Evolutionary conservation across 202 grass and related monocot genomes (phyloP).

Genomic region (Bolboschoenoplectus hybrid): DNA sequence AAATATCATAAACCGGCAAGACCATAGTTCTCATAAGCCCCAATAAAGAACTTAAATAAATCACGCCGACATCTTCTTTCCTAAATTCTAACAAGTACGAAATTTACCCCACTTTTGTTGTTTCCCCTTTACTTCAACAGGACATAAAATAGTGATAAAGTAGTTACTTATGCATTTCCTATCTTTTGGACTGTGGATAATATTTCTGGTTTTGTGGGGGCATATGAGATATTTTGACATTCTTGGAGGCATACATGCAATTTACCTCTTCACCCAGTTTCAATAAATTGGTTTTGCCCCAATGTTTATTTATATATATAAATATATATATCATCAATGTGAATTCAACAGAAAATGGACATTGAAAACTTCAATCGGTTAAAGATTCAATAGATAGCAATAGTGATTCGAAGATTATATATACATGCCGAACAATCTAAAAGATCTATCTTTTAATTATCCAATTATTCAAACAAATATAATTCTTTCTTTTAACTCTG

Average conservation of each 20-base stretch:
- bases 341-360: slow-evolving; percentile 7
- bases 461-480: slow-evolving; percentile 1
- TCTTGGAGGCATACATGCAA: slow-evolving; percentile 14
- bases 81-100: neutral
- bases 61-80: neutral
- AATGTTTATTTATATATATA: neutral
- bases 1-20: neutral
- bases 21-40: neutral
- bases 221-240: slow-evolving; percentile 7
- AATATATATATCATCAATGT: neutral
- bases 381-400: neutral
- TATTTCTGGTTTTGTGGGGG: neutral
- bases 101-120: neutral
- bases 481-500: slow-evolving; percentile 2
- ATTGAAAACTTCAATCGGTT: neutral
- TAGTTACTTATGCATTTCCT: neutral
- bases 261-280: slow-evolving; percentile 7
- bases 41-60: neutral
- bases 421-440: slow-evolving; percentile 4
- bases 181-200: neutral
- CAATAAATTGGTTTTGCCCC: slow-evolving; percentile 5
- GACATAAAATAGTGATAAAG: slow-evolving; percentile 22
- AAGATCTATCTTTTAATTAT: slow-evolving; percentile 2
- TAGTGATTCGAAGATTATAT: neutral
- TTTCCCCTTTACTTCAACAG: neutral